phyloP scores from a whole-genome alignment of 2,329 filamentous ascomycete genomes.

The Fusarium bulbicola region DNA sequence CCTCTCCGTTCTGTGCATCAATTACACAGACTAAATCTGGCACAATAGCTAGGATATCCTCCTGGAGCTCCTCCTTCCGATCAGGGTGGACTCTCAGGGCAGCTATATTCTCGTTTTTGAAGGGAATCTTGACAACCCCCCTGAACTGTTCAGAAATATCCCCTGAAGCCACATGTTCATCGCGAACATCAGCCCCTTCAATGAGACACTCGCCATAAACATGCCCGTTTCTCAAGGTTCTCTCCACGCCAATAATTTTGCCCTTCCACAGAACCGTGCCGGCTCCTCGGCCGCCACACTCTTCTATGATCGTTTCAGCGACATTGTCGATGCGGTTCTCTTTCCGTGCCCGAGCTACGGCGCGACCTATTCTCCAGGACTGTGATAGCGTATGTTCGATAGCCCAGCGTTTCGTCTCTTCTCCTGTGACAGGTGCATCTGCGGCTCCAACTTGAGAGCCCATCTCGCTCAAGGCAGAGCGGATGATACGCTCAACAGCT shows the following conservation, averaged over 20 bases:
- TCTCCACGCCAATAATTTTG: conserved; percentile 70
- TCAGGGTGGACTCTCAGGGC: conserved; percentile 53
- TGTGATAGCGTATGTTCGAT: conserved; percentile 63
- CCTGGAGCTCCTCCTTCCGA: conserved; percentile 49
- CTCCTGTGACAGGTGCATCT: conserved; percentile 58
- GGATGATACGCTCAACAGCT: conserved; percentile 59
- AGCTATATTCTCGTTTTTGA: conserved; percentile 80
- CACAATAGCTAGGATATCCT: conserved; percentile 60
- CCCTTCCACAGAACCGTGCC: conserved; percentile 69
- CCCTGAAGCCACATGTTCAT: conserved; percentile 34
- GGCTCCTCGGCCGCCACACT: conserved; percentile 62
- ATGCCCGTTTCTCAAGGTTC: conserved; percentile 64
- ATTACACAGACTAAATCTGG: conserved; percentile 66
- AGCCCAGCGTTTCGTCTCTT: conserved; percentile 60
- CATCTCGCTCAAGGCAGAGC: conserved; percentile 64
- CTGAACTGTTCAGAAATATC: conserved; percentile 42
- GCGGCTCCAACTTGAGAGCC: conserved; percentile 61
- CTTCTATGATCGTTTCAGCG: conserved; percentile 66
- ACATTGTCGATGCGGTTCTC: conserved; percentile 62
- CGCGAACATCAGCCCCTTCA: conserved; percentile 55
- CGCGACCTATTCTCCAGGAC: conserved; percentile 68
- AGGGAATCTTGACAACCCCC: conserved; percentile 70
- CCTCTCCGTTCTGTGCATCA: conserved; percentile 65
- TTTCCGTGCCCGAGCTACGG: conserved; percentile 60
- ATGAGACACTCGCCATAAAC: conserved; percentile 68